Evolutionary conservation across 345 rosid genomes (phyloP).

Genomic region (Eucalyptus guilfoylei): DNA sequence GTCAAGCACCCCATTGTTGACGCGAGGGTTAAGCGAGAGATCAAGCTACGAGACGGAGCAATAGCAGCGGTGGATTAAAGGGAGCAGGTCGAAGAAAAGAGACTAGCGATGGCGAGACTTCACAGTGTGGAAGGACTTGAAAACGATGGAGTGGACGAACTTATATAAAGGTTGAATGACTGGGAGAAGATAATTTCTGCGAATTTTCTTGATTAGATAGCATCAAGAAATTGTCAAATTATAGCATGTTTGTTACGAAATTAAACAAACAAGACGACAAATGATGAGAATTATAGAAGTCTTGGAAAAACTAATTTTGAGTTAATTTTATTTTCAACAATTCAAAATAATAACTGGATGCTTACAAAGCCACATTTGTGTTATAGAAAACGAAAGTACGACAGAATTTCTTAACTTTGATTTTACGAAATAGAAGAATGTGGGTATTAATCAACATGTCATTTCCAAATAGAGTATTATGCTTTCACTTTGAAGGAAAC

Average conservation of each 20-base stretch:
- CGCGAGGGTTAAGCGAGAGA: not conserved
- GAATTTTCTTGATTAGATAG: not conserved
- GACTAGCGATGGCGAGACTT: not conserved
- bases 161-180: not conserved
- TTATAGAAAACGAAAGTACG: not conserved
- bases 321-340: not conserved
- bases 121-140: not conserved
- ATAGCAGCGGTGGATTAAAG: not conserved
- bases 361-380: not conserved
- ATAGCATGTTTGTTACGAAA: not conserved
- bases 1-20: not conserved
- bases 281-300: not conserved
- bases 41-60: not conserved
- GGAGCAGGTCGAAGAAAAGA: not conserved
- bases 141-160: not conserved
- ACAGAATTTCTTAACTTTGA: not conserved
- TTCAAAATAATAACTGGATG: not conserved
- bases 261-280: not conserved
- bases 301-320: not conserved
- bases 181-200: not conserved
- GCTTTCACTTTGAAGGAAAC: no score
- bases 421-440: not conserved
- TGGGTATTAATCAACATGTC: not conserved
- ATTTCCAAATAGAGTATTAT: no score
- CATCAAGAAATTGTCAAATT: not conserved